Evolutionary conservation across 768 basidiomycete genomes (phyloP).

Genomic region (Russula sp.): DNA sequence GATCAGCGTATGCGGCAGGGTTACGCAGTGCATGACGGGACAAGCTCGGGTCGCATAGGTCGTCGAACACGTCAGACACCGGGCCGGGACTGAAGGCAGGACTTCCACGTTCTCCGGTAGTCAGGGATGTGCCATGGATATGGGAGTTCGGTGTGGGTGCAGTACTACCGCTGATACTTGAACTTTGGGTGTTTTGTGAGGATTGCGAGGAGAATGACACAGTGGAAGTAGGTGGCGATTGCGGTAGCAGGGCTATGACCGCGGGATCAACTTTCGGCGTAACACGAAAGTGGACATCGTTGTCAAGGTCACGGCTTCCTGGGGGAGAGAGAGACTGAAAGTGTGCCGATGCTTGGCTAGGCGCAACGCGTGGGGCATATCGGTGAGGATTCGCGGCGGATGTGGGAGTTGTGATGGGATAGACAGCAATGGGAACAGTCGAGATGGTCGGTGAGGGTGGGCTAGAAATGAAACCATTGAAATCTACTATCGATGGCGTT

Average conservation of each 20-base stretch:
- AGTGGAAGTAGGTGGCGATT: slow-evolving; percentile 66
- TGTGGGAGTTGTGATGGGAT: slow-evolving; percentile 52
- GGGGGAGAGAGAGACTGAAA: slow-evolving; percentile 24
- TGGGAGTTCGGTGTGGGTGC: slow-evolving; percentile 41
- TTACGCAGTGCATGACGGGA: slow-evolving; percentile 5
- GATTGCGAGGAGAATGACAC: slow-evolving; percentile 71
- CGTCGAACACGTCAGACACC: slow-evolving; percentile 4
- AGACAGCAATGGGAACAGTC: slow-evolving; percentile 23
- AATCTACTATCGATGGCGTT: slow-evolving; percentile 31
- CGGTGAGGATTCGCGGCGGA: slow-evolving; percentile 58
- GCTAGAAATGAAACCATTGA: slow-evolving; percentile 26
- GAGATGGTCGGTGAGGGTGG: slow-evolving; percentile 21
- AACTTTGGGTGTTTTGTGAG: slow-evolving; percentile 37
- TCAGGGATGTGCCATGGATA: slow-evolving; percentile 27
- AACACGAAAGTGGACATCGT: slow-evolving; percentile 30
- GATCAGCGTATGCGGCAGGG: not conserved
- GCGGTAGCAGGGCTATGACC: slow-evolving; percentile 54
- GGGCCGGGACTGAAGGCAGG: not conserved
- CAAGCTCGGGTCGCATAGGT: slow-evolving; percentile 6
- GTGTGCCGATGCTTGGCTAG: slow-evolving; percentile 19
- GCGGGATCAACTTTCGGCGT: slow-evolving; percentile 47
- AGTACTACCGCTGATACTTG: slow-evolving; percentile 35
- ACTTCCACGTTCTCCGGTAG: not conserved
- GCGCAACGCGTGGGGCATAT: slow-evolving; percentile 9
- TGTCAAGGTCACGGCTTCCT: slow-evolving; percentile 28